phyloP scores from a whole-genome alignment of 495 filamentous ascomycete genomes.

The Tuber borchii region DNA sequence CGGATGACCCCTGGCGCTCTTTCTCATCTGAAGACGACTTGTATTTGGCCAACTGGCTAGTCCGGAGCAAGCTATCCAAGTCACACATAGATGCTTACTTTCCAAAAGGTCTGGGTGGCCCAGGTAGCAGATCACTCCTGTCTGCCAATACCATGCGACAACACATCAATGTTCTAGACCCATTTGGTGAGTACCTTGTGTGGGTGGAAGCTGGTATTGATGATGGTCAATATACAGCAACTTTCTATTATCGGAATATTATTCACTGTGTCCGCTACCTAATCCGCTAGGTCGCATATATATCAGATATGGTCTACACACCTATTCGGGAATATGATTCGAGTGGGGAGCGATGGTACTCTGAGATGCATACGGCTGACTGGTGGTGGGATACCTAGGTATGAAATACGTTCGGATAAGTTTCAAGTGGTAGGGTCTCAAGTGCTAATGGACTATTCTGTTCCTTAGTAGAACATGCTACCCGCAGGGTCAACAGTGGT shows the following conservation, averaged over 20 bases:
- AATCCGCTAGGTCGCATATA: not conserved
- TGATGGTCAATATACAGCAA: no score
- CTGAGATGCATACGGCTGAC: constrained; percentile 9
- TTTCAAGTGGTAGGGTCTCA: no score
- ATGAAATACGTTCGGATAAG: not conserved
- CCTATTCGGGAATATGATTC: constrained; percentile 1
- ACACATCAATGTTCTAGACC: not conserved
- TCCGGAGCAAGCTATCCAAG: no score
- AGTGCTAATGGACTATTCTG: no score
- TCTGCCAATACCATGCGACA: constrained; percentile 5
- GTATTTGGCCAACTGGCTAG: no score
- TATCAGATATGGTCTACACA: not conserved
- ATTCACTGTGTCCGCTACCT: not conserved
- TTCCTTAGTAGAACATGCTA: not conserved
- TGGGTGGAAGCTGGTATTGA: no score
- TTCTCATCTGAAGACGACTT: no score
- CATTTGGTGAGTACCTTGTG: no score
- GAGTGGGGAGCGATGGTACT: constrained; percentile 1
- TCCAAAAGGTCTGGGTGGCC: not conserved
- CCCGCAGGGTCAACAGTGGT: constrained; percentile 10
- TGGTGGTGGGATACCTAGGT: constrained; percentile 14
- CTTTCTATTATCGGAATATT: constrained; percentile 2
- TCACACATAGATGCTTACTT: no score
- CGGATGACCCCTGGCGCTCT: no score
- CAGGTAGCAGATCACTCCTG: not conserved